Evolutionary conservation across 1,284 basidiomycete genomes (phyloP), one percentile per base, ranked within the genome.

Genomic region (Apiotrichum domesticum): DNA sequence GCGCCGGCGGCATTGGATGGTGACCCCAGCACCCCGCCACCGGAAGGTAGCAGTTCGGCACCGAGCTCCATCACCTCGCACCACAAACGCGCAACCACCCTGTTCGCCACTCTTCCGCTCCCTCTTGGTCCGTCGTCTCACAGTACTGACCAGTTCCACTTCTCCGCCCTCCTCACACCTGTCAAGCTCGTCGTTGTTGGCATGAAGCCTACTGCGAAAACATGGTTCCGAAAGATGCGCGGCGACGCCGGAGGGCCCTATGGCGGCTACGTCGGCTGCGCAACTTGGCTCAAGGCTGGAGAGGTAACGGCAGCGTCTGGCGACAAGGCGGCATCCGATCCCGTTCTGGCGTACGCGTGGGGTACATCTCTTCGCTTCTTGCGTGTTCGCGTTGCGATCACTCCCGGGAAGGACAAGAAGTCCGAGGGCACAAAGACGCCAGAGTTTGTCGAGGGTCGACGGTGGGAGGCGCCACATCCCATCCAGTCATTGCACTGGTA

Each of bases 121-220:
- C 95, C 95, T 0, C 79, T 96, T 0, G 94, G 91, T 2, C 82
- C 86, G 0, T 71, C 79, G 0, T 78, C 84, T 2, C 90, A 97
- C 78, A 71, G 85, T 0, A 89, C 88, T 0, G 95, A 98, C 70
- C 68, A 79, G n/a, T 89, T 93, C 69, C 83, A 88, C 49, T 80
- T 98, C 37, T 81, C 92, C 35, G 93, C 94, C 0, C 77, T 99
- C 49, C 80, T 98, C 42, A 97, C 95, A 0, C 85, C 90, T 0
- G 82, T 85, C 32, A 98, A 98, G 70, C 78, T 98, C 13, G 90
- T 98, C 4, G 82, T 98, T 41, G 90, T 98, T 3, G 94, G 92
- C 2, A 75, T 99, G 63, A 94, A 92, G 68, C 96, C 96, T 1
- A 82, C 84, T 0, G 88, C 96, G 3, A 85, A 89, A 66, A 98